phyloP scores from a whole-genome alignment of 306 rosid species.

The Leucaena leucocephala region DNA sequence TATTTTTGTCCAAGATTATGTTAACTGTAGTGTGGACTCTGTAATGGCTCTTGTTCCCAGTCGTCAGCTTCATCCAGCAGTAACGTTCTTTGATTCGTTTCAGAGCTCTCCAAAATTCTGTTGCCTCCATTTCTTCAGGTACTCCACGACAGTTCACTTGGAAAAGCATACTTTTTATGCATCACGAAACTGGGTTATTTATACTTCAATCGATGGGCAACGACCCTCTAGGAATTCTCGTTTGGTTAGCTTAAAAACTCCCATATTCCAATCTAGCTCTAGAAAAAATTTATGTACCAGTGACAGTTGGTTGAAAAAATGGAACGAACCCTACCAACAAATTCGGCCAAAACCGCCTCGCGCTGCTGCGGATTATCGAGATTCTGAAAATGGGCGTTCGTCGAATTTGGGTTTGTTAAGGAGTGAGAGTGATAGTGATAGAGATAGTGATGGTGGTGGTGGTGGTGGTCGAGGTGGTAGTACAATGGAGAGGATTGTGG shows the following conservation, averaged over 20 bases:
- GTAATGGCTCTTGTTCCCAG: slow-evolving; percentile 70
- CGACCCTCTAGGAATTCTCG: slow-evolving; percentile 40
- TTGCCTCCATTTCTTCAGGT: slow-evolving; percentile 55
- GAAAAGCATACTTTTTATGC: slow-evolving; percentile 37
- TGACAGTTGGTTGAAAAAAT: slow-evolving; percentile 63
- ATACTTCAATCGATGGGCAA: slow-evolving; percentile 32
- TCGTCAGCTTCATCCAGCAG: slow-evolving; percentile 68
- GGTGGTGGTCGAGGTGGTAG: slow-evolving; percentile 42
- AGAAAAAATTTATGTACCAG: slow-evolving; percentile 35
- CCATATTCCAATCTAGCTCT: slow-evolving; percentile 31
- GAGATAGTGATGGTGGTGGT: slow-evolving; percentile 18
- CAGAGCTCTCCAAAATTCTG: slow-evolving; percentile 58
- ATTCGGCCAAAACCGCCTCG: slow-evolving; percentile 57
- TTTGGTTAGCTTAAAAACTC: slow-evolving; percentile 31
- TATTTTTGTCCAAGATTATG: not conserved
- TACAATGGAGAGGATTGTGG: slow-evolving; percentile 89
- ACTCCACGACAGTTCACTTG: slow-evolving; percentile 43
- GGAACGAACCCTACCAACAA: slow-evolving; percentile 55
- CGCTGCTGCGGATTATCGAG: slow-evolving; percentile 54
- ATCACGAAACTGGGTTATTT: slow-evolving; percentile 25
- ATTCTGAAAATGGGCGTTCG: slow-evolving; percentile 51
- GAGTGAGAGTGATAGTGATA: slow-evolving; percentile 41
- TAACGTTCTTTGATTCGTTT: slow-evolving; percentile 66
- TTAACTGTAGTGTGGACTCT: not conserved
- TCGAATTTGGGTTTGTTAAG: slow-evolving; percentile 39